Evolutionary conservation across 2,329 filamentous ascomycete species (phyloP).

Genomic region (Pseudopithomyces chartarum): DNA sequence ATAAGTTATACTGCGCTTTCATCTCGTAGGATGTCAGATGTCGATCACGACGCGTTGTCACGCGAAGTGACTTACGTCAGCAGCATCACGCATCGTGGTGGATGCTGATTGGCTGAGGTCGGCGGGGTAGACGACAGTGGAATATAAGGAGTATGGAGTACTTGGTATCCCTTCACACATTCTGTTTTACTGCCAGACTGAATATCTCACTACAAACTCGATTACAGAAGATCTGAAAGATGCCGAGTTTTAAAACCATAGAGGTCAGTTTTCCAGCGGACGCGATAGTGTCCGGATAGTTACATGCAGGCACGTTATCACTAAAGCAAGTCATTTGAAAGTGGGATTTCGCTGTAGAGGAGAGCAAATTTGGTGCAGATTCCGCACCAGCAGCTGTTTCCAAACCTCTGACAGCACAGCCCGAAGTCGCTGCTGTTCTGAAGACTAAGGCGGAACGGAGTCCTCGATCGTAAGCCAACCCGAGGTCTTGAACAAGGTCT

Average conservation of each 20-base stretch:
- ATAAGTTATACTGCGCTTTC: too few species aligned
- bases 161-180: not conserved
- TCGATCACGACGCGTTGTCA: too few species aligned
- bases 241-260: not conserved
- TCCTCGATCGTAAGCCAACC: conserved; percentile 2
- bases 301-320: not conserved
- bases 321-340: conserved; percentile 3
- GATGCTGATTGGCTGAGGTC: conserved; percentile 2
- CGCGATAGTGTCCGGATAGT: not conserved
- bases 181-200: not conserved
- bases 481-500: not conserved
- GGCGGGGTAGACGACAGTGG: conserved; percentile 1
- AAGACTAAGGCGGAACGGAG: not conserved
- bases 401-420: not conserved
- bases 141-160: conserved; percentile 3
- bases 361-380: not conserved
- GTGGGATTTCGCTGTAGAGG: not conserved
- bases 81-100: conserved; percentile 1
- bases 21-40: too few species aligned
- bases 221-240: not conserved
- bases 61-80: too few species aligned
- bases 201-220: not conserved
- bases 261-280: conserved; percentile 1
- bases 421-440: not conserved
- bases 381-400: not conserved